Conservation (phyloP, 1,284 basidiomycete species). For the Ceratobasidium sp. region DNA sequence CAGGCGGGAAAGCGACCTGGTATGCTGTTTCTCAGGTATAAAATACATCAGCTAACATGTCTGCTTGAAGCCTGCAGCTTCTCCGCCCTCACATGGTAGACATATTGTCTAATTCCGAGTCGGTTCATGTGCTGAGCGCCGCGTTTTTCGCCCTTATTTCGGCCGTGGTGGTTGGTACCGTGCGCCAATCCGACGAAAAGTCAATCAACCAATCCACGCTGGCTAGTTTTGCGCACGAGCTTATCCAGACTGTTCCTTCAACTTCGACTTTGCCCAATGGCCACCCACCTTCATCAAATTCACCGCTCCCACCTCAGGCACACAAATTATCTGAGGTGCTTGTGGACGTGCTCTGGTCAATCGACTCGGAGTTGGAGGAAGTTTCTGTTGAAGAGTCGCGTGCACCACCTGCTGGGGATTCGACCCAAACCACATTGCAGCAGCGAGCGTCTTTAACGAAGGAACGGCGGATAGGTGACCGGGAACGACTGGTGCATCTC, state of each 20-base stretch:
- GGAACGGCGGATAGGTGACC: conserved; percentile 65
- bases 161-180: conserved; percentile 4
- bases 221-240: conserved; percentile 13
- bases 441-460: conserved; percentile 58
- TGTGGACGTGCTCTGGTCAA: conserved; percentile 78
- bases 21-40: background rate
- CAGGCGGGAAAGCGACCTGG: conserved; percentile 37
- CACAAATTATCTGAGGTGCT: conserved; percentile 58
- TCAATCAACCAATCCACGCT: background rate
- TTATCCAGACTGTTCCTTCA: conserved; percentile 1
- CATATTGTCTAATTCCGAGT: conserved; percentile 27
- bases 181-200: conserved; percentile 16
- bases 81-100: conserved; percentile 13
- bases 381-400: conserved; percentile 50
- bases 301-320: conserved; percentile 19
- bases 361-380: conserved; percentile 78
- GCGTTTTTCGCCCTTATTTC: conserved; percentile 40
- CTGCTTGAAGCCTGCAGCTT: conserved; percentile 3
- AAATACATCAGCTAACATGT: background rate
- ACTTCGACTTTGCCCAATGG: conserved; percentile 4
- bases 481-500: conserved; percentile 63
- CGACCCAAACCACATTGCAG: conserved; percentile 45
- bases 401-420: conserved; percentile 45
- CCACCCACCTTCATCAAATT: background rate
- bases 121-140: conserved; percentile 32